Base-by-base conservation (phyloP, 1,284 basidiomycete species). In the Ganoderma resinaceum region DNA sequence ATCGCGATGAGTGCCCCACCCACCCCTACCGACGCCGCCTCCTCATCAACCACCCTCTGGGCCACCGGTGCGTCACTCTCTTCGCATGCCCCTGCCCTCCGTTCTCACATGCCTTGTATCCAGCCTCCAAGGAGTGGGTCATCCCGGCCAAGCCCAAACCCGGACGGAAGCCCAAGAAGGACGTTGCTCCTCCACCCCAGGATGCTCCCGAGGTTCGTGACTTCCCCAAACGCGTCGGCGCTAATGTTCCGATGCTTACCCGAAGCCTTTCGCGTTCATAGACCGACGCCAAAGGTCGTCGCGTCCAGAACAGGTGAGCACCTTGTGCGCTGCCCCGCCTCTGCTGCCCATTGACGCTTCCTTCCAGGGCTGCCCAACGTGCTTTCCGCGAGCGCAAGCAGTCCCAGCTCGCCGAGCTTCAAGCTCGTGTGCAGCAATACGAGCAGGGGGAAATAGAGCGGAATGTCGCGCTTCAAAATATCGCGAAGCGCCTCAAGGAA, bases 351-450 rank as follows among this genome's bases (percentile, higher is more conserved):
- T 37, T 68, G 26, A 67, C 37, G 16, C 55, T 58, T 33, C 23
- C 61, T 67, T 11, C 73, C 71, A 97, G 95, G 71, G 93, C 93
- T 49, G 95, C 95, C 5, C 95, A 97, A 78, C 90, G 95, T 57
- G 95, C 95, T 4, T 96, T 97, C 80, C 88, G 95, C 46, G 95
- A 96, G 76, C 89, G 95, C 68, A 95, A 95, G 78, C 95, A 96
- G 77, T 92, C 93, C 31, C 95, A 96, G 76, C 90, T 97, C 53
- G 89, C 91, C n/a, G 95, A 96, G 64, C 87, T 97, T 40, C 95
- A 97, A 81, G 93, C 94, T 69, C 91, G 95, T 58, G 84, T 97
- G 62, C 90, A 94, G 72, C 89, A 89, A 49, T 96, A 95, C 76
- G 95, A 97, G 79, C 93, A 95, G 74, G 94, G 95, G 49, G 95